Conservation (phyloP, 352 stramenopile genomes). For the Globisporangium perplexum region DNA sequence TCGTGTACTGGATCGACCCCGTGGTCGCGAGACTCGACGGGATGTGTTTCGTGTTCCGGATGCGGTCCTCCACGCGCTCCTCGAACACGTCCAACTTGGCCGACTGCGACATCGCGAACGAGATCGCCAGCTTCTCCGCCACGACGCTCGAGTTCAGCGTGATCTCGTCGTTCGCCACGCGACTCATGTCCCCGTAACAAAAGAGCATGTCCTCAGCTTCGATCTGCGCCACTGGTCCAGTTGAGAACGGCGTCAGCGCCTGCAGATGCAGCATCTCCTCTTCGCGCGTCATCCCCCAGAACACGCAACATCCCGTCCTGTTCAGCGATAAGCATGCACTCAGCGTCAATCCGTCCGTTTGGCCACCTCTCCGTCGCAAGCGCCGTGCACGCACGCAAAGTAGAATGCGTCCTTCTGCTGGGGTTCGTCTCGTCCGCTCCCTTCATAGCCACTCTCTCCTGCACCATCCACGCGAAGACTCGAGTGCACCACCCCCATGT, state of each 20-base stretch:
- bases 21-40: constrained; percentile 78
- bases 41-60: constrained; percentile 81
- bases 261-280: constrained; percentile 48
- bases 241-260: constrained; percentile 48
- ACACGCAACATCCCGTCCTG: constrained; percentile 67
- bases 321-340: neutral
- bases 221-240: constrained; percentile 33
- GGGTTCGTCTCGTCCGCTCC: constrained; percentile 14
- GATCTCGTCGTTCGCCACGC: constrained; percentile 80
- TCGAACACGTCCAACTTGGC: constrained; percentile 92
- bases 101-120: constrained; percentile 90
- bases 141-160: constrained; percentile 55
- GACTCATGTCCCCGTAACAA: constrained; percentile 39
- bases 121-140: constrained; percentile 88
- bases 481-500: constrained; percentile 67
- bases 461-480: constrained; percentile 11
- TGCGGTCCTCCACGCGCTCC: constrained; percentile 77
- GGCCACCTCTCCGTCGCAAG: neutral
- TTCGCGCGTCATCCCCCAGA: constrained; percentile 56
- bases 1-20: constrained; percentile 87
- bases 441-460: neutral
- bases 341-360: neutral
- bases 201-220: constrained; percentile 65
- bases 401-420: constrained; percentile 63
- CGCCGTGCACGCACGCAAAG: constrained; percentile 37